Evolutionary conservation across 495 filamentous ascomycete species (phyloP), one percentile per base, ranked within the genome.

Genomic region (Hamigera avellanea): DNA sequence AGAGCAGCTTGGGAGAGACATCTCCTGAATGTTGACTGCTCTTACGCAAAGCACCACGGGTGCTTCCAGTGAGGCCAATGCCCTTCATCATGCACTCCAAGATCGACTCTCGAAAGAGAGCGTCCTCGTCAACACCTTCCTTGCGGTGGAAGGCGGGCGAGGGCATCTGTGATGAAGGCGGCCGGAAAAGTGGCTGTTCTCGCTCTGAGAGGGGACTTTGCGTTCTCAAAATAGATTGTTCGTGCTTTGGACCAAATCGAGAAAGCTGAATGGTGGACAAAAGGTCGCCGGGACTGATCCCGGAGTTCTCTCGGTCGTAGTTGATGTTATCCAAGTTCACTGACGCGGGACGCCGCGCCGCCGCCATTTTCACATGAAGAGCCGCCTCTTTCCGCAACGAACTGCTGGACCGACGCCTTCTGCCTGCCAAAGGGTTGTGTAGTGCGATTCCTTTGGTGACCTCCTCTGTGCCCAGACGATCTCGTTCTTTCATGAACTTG

Each of bases 1-100:
- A 86, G 0, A 93, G 72, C 10, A 98, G 67, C 30, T 75, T 73
- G 14, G 91, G 91, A 7, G 91, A 96, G 8, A 73, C 76, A 42
- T 95, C 86, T 1, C 75, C 80, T 1, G 89, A 94, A 8, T 75
- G 72, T 26, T 55, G 44, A 2, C 74, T 64, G 18, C 75, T 76
- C 49, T 72, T 75, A 15, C 72, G 73, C 7, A 80, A 39, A 14
- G 57, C 61, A 50, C 77, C 76, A 31, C 75, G 74, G 8, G 73
- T 68, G 32, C 72, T 76, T 26, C 49, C 46, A 0, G 78, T 81
- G 42, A 98, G 60, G 2, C 91, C 91, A 45, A 98, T 82, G 8
- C 87, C 83, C 52, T 93, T 95, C 60, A 94, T 86, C 49, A 96
- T 93, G 52, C 91, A 96, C 37, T 94, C 88, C 14, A 95, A 59